phyloP scores from a whole-genome alignment of 345 rosid species.

The Corchorus capsularis region DNA sequence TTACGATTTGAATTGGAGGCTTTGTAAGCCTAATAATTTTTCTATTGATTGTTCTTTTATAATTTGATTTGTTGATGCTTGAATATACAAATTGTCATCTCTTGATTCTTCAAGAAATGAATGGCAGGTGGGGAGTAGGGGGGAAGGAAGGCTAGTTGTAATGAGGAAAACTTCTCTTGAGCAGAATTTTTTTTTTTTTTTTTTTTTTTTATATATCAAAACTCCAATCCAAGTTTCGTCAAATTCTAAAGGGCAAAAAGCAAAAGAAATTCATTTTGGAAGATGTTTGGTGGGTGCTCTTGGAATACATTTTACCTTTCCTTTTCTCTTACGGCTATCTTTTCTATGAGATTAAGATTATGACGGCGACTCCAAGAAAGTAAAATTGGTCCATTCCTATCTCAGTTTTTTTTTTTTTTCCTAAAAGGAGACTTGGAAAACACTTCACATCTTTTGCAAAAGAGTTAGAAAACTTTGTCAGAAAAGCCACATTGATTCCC shows the following conservation, averaged over 20 bases:
- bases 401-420: not conserved
- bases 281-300: conserved; percentile 10
- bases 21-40: not conserved
- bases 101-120: not conserved
- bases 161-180: no score
- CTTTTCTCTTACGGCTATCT: not conserved
- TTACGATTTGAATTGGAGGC: not conserved
- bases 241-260: not conserved
- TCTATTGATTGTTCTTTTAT: not conserved
- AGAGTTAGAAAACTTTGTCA: not conserved
- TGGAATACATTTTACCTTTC: not conserved
- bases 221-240: not conserved
- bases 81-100: no score
- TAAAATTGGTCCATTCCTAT: not conserved
- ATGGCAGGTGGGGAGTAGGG: not conserved
- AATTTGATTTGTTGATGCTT: not conserved
- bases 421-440: conserved; percentile 3
- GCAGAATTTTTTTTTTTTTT: no score
- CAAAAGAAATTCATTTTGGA: not conserved
- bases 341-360: not conserved
- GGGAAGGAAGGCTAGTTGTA: not conserved
- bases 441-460: not conserved
- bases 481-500: not conserved
- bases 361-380: not conserved
- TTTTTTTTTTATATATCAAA: no score